phyloP scores from a whole-genome alignment of 192 early-diverging fungal genomes.

The Backusella psychrophila region DNA sequence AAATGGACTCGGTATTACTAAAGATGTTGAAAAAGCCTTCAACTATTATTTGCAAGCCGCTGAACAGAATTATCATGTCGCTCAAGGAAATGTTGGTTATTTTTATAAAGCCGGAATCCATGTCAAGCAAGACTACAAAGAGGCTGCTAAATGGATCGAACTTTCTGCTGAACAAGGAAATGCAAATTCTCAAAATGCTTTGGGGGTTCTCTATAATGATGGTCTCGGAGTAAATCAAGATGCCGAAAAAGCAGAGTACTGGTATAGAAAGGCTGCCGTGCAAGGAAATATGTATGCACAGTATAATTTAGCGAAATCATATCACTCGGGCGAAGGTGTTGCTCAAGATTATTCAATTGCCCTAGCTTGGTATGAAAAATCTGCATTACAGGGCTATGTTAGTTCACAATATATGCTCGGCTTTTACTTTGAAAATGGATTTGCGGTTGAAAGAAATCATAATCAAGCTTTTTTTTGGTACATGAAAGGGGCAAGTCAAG shows the following conservation, averaged over 20 bases:
- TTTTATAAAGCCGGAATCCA: slow-evolving; percentile 94
- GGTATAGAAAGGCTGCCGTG: slow-evolving; percentile 60
- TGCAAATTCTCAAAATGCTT: slow-evolving; percentile 60
- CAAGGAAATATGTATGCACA: slow-evolving; percentile 67
- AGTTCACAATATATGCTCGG: not conserved
- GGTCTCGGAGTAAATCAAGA: slow-evolving; percentile 60
- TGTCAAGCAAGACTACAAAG: slow-evolving; percentile 50
- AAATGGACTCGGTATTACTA: slow-evolving; percentile 44
- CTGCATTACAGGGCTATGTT: not conserved
- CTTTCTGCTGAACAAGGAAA: slow-evolving; percentile 62
- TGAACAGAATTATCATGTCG: slow-evolving; percentile 62
- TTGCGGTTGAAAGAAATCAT: not conserved
- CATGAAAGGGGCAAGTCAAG: not conserved
- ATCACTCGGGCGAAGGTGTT: slow-evolving; percentile 59
- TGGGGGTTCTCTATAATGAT: slow-evolving; percentile 79
- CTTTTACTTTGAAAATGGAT: not conserved
- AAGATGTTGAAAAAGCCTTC: slow-evolving; percentile 63
- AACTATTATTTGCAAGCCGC: slow-evolving; percentile 63
- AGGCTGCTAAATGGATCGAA: slow-evolving; percentile 77
- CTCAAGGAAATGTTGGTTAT: slow-evolving; percentile 75
- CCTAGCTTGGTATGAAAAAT: not conserved
- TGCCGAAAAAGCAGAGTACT: slow-evolving; percentile 63
- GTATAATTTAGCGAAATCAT: slow-evolving; percentile 71
- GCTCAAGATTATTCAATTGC: slow-evolving; percentile 16
- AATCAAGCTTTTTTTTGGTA: slow-evolving; percentile 7